A percentile compares a stretch with the other conserved stretches of the same genome.
phyloP scores from a whole-genome alignment of 768 basidiomycete genomes.

The Termitomyces bulborhizus region DNA sequence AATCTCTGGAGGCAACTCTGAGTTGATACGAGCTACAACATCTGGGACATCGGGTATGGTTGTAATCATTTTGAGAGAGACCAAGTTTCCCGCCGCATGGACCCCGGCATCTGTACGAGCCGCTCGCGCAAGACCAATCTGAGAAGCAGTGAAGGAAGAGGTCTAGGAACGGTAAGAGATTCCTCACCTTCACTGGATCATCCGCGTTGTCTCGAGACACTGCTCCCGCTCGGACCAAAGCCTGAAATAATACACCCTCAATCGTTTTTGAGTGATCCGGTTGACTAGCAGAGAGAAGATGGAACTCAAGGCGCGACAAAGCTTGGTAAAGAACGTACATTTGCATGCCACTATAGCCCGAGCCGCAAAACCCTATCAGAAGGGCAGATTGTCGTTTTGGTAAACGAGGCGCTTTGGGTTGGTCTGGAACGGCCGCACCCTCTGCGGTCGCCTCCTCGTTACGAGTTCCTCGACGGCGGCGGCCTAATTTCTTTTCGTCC shows the following conservation, averaged over 20 bases:
- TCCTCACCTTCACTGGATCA: constrained; percentile 74
- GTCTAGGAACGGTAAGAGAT: background rate
- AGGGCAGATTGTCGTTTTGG: constrained; percentile 86
- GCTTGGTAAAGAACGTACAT: constrained; percentile 50
- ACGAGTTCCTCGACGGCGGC: constrained; percentile 37
- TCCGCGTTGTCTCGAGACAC: constrained; percentile 94
- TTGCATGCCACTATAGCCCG: constrained; percentile 93
- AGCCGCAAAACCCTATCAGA: constrained; percentile 87
- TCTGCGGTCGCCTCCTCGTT: constrained; percentile 24
- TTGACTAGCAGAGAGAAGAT: constrained; percentile 43
- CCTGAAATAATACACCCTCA: constrained; percentile 84
- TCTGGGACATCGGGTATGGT: constrained; percentile 65
- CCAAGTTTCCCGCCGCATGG: constrained; percentile 92
- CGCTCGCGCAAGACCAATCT: constrained; percentile 83
- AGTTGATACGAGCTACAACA: constrained; percentile 70
- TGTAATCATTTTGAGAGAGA: constrained; percentile 87
- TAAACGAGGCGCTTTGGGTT: constrained; percentile 47
- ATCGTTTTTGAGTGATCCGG: constrained; percentile 69
- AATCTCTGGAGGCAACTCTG: constrained; percentile 85
- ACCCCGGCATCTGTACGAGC: constrained; percentile 97
- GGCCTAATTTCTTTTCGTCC: constrained; percentile 29
- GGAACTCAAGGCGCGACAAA: background rate
- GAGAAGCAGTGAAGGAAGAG: background rate
- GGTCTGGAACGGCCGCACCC: constrained; percentile 15
- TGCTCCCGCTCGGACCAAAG: constrained; percentile 83